These are phyloP conservation scores for Naganishia randhawae DNA, from an alignment of 768 basidiomycete species.

Conservation along the genomic window DNA sequence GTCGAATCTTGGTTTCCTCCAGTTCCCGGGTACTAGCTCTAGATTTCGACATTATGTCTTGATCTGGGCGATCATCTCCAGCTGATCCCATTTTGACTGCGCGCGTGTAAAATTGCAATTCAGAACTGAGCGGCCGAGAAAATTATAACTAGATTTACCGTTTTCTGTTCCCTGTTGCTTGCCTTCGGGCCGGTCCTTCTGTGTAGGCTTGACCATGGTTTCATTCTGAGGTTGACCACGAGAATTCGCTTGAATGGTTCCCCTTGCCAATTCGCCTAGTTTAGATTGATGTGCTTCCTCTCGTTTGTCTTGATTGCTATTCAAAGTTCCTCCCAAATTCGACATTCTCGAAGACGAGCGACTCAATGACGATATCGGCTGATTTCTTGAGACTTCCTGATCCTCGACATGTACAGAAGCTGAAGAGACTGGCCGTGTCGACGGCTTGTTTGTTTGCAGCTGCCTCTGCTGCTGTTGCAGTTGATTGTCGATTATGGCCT, in stretches of 20 bases:
- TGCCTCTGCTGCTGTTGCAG: conserved; percentile 10
- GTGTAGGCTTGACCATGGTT: not conserved
- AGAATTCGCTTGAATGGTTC: not conserved
- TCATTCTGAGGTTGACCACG: not conserved
- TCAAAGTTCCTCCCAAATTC: not conserved
- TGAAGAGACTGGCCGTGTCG: not conserved
- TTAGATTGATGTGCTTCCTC: too few species aligned
- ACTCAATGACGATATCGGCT: not conserved
- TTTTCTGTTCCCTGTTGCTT: not conserved
- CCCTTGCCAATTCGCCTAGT: not conserved
- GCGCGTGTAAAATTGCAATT: not conserved
- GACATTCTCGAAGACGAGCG: conserved; percentile 9
- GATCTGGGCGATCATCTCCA: not conserved
- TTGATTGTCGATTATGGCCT: not conserved
- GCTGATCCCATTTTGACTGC: not conserved
- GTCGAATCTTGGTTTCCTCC: conserved; percentile 75
- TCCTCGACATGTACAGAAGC: not conserved
- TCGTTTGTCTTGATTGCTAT: not conserved
- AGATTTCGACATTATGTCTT: not conserved
- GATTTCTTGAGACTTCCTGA: not conserved
- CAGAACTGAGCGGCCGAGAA: not conserved
- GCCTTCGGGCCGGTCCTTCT: not conserved
- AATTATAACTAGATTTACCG: not conserved
- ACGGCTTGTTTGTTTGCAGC: not conserved
- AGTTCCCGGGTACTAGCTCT: conserved; percentile 40